phyloP scores from a whole-genome alignment of 2,329 filamentous ascomycete species.

The Pezicula neosporulosa region DNA sequence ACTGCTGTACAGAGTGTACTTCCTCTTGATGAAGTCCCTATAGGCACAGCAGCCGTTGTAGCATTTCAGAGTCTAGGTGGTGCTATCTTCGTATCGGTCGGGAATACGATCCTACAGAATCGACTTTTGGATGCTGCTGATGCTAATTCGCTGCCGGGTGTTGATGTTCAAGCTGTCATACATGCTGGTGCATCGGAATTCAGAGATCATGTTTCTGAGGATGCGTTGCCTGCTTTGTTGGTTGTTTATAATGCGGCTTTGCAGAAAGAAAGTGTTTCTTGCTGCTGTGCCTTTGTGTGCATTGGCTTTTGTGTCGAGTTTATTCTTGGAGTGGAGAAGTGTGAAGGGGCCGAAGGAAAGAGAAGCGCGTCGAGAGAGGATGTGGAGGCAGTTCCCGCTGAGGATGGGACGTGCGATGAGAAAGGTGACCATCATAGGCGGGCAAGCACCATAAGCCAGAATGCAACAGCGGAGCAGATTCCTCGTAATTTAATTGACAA shows the following conservation, averaged over 20 bases:
- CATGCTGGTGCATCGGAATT: constrained; percentile 39
- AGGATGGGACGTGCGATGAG: too few species aligned
- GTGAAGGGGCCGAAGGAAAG: constrained; percentile 8
- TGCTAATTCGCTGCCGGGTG: constrained; percentile 11
- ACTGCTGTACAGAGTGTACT: constrained; percentile 26
- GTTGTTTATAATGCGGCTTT: constrained; percentile 50
- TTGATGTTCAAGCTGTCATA: constrained; percentile 23
- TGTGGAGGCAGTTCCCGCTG: neutral
- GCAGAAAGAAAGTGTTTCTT: constrained; percentile 48
- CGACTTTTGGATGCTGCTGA: constrained; percentile 20
- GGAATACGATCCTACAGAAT: constrained; percentile 38
- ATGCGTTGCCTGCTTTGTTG: constrained; percentile 42
- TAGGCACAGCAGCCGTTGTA: constrained; percentile 39
- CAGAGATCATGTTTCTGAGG: constrained; percentile 35
- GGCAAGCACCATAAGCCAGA: too few species aligned
- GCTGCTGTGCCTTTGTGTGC: constrained; percentile 45
- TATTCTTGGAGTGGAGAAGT: constrained; percentile 47
- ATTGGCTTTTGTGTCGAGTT: constrained; percentile 44
- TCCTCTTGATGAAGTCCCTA: constrained; percentile 34
- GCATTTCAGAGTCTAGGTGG: constrained; percentile 40
- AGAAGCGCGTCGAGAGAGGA: neutral
- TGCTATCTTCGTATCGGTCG: constrained; percentile 43
- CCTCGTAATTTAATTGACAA: too few species aligned
- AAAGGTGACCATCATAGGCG: too few species aligned
- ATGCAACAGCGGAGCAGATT: too few species aligned